Percentiles rank a stretch among this genome's conserved stretches.
Evolutionary conservation across 345 rosid species (phyloP).

Genomic region (Acer negundo): DNA sequence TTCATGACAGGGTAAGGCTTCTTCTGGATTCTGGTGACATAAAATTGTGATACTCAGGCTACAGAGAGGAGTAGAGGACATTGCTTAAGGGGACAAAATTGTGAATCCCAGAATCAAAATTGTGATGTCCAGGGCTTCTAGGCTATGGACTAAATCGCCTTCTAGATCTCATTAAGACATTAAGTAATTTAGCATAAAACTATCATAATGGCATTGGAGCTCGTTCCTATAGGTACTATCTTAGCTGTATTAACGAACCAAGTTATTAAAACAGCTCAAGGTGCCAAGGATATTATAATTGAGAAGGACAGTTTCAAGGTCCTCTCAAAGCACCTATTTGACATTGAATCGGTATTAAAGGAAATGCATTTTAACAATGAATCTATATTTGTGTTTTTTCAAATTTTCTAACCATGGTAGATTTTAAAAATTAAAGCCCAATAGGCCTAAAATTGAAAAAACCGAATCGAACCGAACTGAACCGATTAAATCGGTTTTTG

Average conservation of each 20-base stretch:
- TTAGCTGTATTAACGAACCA: constrained; percentile 60
- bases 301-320: constrained; percentile 72
- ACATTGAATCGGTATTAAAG: constrained; percentile 62
- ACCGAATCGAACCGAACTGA: too few relatives aligned
- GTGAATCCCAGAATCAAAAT: too few relatives aligned
- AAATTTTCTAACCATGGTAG: too few relatives aligned
- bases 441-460: too few relatives aligned
- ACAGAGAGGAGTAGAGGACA: constrained; percentile 8
- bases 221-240: constrained; percentile 66
- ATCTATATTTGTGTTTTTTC: too few relatives aligned
- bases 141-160: not conserved
- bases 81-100: not conserved
- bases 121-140: not conserved
- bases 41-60: not conserved
- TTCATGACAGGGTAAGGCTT: too few relatives aligned
- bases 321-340: constrained; percentile 64
- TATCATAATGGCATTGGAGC: constrained; percentile 49
- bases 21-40: too few relatives aligned
- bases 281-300: constrained; percentile 60
- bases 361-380: constrained; percentile 45
- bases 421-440: too few relatives aligned
- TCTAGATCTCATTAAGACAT: not conserved
- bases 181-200: not conserved
- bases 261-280: constrained; percentile 69
- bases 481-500: too few relatives aligned